phyloP scores from a whole-genome alignment of 2,329 filamentous ascomycete genomes.

The Trichophyton verrucosum region DNA sequence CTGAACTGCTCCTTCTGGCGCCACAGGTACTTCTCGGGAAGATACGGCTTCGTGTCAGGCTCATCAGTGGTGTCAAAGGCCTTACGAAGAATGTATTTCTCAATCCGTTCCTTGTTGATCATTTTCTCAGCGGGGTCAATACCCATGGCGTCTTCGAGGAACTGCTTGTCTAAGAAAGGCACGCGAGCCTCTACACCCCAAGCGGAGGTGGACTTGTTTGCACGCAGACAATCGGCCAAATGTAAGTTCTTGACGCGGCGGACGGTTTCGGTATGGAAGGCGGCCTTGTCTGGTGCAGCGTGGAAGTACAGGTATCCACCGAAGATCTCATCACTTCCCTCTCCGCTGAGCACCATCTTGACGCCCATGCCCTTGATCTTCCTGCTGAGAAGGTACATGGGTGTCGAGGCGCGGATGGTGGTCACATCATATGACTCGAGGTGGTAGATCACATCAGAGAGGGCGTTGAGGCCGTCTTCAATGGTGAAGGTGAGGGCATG shows the following conservation, averaged over 20 bases:
- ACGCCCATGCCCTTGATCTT: constrained; percentile 99
- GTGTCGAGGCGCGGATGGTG: constrained; percentile 93
- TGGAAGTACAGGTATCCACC: constrained; percentile 99
- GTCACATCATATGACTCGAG: constrained; percentile 97
- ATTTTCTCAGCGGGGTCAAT: constrained; percentile 92
- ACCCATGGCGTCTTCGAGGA: constrained; percentile 85
- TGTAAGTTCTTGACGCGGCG: constrained; percentile 94
- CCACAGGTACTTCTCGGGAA: constrained; percentile 94
- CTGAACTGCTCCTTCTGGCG: constrained; percentile 99
- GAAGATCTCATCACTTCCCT: constrained; percentile 96
- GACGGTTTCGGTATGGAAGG: constrained; percentile 93
- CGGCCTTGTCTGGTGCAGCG: constrained; percentile 74
- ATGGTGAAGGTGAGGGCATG: constrained; percentile 98
- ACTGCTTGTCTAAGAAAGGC: constrained; percentile 94
- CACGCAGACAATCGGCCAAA: constrained; percentile 86
- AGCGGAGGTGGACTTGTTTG: constrained; percentile 97
- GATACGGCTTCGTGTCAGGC: constrained; percentile 66
- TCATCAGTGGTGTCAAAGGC: constrained; percentile 90
- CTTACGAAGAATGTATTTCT: constrained; percentile 97
- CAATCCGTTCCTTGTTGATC: constrained; percentile 77
- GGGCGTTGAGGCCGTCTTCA: constrained; percentile 89
- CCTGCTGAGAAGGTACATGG: constrained; percentile 93
- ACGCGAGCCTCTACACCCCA: constrained; percentile 98
- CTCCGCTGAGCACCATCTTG: constrained; percentile 97
- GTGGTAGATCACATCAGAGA: constrained; percentile 96